Evolutionary conservation across 1,139 yeast genomes (phyloP), one percentile per base, ranked within the genome.

Genomic region (Yamadazyma siamensis): DNA sequence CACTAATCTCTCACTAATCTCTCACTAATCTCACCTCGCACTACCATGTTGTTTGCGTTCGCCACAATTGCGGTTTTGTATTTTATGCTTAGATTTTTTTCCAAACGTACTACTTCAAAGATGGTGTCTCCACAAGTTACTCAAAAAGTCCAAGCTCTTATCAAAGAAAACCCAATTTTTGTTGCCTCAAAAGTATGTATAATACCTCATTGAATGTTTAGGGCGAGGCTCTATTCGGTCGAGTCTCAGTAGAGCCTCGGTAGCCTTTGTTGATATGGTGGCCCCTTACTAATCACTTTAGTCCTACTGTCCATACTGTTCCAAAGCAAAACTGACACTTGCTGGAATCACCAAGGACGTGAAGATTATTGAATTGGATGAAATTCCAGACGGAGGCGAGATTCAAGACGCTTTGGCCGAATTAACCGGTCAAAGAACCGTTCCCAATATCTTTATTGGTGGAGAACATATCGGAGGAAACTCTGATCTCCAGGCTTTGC

Each of bases 401-500:
- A 76, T 89, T 46, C 97, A 91, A 64, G 80, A 72, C 30, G 94
- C 94, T 36, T 71, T 91, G 41, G 56, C 52, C 27, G 79, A 82
- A 51, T 59, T 87, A 42, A 82, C 94, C 24, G 95, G 96, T 40
- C 97, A 91, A 67, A 72, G 77, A 47, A 87, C 96, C 23, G 97
- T 91, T 36, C 98, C 98, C 41, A 89, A 84, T 59, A 75, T 91
- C 43, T 88, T 82, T 63, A 88, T 91, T 55, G 79, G 73, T 31
- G 96, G 95, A 37, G 72, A 86, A 61, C 96, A 87, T 65, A 77
- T 91, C 49, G 98, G 98, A 40, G 98, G 98, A 38, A 85, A 87
- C 73, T 80, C 89, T 30, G 95, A 84, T 47, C 68, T 89, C 40
- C 94, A 86, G 62, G 64, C 69, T 27, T 69, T 80, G 56, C 66